These are phyloP conservation scores for Tylopilus balloui DNA, from an alignment of 768 basidiomycete species.

Conservation along the genomic window DNA sequence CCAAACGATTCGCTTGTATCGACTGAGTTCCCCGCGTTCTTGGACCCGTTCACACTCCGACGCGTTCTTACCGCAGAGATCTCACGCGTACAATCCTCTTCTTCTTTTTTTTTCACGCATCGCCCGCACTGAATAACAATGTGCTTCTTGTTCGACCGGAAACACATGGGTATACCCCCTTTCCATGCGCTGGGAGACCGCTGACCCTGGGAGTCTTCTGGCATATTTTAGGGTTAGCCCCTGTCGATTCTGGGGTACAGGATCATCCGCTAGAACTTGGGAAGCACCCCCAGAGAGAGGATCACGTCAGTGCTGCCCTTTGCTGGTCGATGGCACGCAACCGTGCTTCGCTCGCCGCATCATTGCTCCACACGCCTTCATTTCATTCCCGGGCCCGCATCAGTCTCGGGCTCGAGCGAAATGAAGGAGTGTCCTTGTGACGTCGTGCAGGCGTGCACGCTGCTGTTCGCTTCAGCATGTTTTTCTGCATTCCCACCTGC, in stretches of 20 bases:
- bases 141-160: not conserved
- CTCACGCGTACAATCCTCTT: not conserved
- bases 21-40: not conserved
- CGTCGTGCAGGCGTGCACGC: too few species aligned
- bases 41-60: not conserved
- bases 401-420: not conserved
- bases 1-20: slow-evolving; percentile 1
- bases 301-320: not conserved
- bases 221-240: not conserved
- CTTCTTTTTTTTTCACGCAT: not conserved
- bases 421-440: not conserved
- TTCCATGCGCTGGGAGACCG: not conserved
- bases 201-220: not conserved
- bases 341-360: slow-evolving; percentile 3
- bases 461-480: too few species aligned
- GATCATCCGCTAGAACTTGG: not conserved
- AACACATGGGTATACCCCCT: not conserved
- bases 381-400: not conserved
- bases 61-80: not conserved
- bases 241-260: not conserved
- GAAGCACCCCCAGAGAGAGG: not conserved
- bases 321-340: not conserved
- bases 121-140: not conserved
- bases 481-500: not conserved
- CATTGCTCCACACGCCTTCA: not conserved